These are phyloP conservation scores for Aspergillus aculeatus DNA, from an alignment of 2,329 filamentous ascomycete species.

Conservation along the genomic window DNA sequence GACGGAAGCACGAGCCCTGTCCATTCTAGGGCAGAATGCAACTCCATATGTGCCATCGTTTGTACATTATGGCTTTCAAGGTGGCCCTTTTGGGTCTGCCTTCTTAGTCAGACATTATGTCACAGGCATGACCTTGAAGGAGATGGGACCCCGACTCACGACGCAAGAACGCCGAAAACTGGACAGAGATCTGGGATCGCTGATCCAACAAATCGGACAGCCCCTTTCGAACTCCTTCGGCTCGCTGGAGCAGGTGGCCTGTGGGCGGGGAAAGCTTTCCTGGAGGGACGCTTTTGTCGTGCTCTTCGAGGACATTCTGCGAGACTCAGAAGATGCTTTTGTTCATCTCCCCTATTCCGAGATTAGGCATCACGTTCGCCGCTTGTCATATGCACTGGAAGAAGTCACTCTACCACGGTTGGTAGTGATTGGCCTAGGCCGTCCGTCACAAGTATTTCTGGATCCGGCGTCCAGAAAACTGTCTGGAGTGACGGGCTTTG, in stretches of 20 bases:
- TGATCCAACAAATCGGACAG: conserved; percentile 44
- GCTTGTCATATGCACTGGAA: conserved; percentile 48
- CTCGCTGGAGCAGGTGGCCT: conserved; percentile 47
- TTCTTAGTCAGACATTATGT: conserved; percentile 41
- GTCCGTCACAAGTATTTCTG: conserved; percentile 52
- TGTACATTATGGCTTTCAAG: conserved; percentile 36
- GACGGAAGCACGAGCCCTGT: conserved; percentile 41
- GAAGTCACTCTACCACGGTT: conserved; percentile 52
- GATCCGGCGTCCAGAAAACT: conserved; percentile 50
- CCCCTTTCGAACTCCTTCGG: conserved; percentile 53
- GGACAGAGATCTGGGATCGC: conserved; percentile 35
- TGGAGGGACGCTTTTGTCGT: conserved; percentile 55
- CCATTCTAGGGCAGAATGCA: conserved; percentile 34
- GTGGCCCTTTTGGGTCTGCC: conserved; percentile 27
- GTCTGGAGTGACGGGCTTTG: conserved; percentile 53
- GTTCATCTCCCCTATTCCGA: conserved; percentile 57
- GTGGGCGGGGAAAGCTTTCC: conserved; percentile 46
- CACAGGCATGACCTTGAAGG: conserved; percentile 32
- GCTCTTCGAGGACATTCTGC: conserved; percentile 54
- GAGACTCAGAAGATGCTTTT: conserved; percentile 59
- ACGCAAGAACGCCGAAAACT: conserved; percentile 31
- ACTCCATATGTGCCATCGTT: conserved; percentile 39
- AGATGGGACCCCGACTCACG: conserved; percentile 32
- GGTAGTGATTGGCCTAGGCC: conserved; percentile 51
- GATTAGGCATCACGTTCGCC: conserved; percentile 51